Evolutionary conservation across 108 stramenopile species (phyloP), one percentile per base, ranked within the genome.

Genomic region (Cyclotella kingstonii): DNA sequence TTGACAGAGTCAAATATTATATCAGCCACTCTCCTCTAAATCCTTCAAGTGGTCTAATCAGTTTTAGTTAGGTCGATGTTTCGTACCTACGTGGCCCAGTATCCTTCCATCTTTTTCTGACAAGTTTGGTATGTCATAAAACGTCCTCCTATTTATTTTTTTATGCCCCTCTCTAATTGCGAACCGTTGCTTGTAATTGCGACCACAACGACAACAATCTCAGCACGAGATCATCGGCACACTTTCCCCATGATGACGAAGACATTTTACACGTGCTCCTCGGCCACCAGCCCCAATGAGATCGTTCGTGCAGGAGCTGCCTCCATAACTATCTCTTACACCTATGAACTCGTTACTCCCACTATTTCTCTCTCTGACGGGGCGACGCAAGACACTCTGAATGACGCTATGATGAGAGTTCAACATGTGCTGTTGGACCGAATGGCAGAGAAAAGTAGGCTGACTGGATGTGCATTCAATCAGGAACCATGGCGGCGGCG

Each of bases 181-280:
- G n/a, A n/a, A n/a, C n/a, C n/a, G n/a, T n/a, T n/a, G n/a, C n/a
- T n/a, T n/a, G n/a, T n/a, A n/a, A n/a, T n/a, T n/a, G n/a, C n/a
- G n/a, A n/a, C n/a, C n/a, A n/a, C n/a, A n/a, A n/a, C n/a, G n/a
- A n/a, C n/a, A n/a, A n/a, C n/a, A n/a, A n/a, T n/a, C n/a, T n/a
- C n/a, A n/a, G n/a, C n/a, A n/a, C n/a, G n/a, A n/a, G n/a, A n/a
- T n/a, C n/a, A n/a, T n/a, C n/a, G n/a, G n/a, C n/a, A n/a, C n/a
- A n/a, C n/a, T n/a, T n/a, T n/a, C n/a, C n/a, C 18, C 14, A 47
- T 19, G 17, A 43, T 5, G 17, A 61, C 23, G 41, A 65, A 53
- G 10, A 28, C 39, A n/a, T 65, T 65, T 31, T 65, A 65, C 63
- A 44, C 63, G 31, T 65, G 63, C 42, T 33, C 51, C 40, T 48